Percentiles rank a stretch among this genome's conserved stretches.
These are phyloP conservation scores for Pichia manshurica DNA, from an alignment of 805 yeast genomes.

Conservation along the genomic window DNA sequence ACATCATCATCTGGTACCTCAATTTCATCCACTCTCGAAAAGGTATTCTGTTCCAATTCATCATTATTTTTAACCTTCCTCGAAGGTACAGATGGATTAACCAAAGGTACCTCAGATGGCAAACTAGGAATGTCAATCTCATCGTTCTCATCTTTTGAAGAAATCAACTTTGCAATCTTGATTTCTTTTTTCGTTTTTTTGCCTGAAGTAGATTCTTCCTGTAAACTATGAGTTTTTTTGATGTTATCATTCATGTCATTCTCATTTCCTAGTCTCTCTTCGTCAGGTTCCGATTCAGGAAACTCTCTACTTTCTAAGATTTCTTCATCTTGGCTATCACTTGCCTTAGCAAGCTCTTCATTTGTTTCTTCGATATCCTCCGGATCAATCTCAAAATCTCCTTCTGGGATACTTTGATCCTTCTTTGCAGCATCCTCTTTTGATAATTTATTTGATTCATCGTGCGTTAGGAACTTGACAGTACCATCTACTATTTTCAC, in stretches of 20 bases:
- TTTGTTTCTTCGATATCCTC: conserved; percentile 14
- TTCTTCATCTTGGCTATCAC: conserved; percentile 8
- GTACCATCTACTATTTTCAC: conserved; percentile 68
- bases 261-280: too few relatives aligned
- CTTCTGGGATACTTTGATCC: conserved; percentile 22
- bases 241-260: too few relatives aligned
- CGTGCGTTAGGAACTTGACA: conserved; percentile 49
- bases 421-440: conserved; percentile 21
- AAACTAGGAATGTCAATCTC: conserved; percentile 15
- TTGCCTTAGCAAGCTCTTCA: not conserved
- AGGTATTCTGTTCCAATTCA: conserved; percentile 17
- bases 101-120: not conserved
- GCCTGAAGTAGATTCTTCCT: too few relatives aligned
- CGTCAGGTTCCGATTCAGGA: too few relatives aligned
- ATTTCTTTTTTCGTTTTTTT: conserved; percentile 11
- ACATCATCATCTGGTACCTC: conserved; percentile 29
- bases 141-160: conserved; percentile 16
- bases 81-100: not conserved
- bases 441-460: conserved; percentile 20
- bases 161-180: conserved; percentile 7
- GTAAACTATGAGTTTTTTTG: too few relatives aligned
- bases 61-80: conserved; percentile 7
- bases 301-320: not conserved
- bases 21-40: conserved; percentile 13
- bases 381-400: conserved; percentile 20